These are phyloP conservation scores for Termitomyces sp. DNA, from an alignment of 768 basidiomycete genomes.

Conservation along the genomic window DNA sequence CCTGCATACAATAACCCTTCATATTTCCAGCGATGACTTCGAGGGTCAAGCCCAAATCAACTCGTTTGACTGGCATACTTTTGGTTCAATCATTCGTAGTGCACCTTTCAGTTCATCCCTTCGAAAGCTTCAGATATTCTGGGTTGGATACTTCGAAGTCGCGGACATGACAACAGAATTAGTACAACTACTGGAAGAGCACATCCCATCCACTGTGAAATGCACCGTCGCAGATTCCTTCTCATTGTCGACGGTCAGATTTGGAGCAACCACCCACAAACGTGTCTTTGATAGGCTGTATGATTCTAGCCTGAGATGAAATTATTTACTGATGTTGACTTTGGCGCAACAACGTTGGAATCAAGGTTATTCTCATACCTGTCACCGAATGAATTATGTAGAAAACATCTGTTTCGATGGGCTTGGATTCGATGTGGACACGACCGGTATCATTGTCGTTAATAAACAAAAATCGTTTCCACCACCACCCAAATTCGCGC, in stretches of 20 bases:
- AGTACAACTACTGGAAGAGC: not conserved
- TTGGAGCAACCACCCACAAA: slow-evolving; percentile 5
- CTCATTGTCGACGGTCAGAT: not conserved
- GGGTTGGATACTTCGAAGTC: slow-evolving; percentile 1
- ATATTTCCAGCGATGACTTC: not conserved
- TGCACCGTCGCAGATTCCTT: not conserved
- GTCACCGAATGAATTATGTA: too few species aligned
- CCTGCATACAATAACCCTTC: slow-evolving; percentile 7
- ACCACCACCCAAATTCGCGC: too few species aligned
- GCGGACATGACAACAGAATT: slow-evolving; percentile 1
- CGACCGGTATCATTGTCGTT: too few species aligned
- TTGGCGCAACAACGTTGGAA: too few species aligned
- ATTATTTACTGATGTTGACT: too few species aligned
- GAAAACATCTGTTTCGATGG: too few species aligned
- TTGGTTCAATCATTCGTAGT: slow-evolving; percentile 1
- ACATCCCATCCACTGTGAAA: not conserved
- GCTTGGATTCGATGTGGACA: too few species aligned
- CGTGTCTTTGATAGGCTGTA: slow-evolving; percentile 8
- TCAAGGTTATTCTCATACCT: too few species aligned
- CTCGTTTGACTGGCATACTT: slow-evolving; percentile 3
- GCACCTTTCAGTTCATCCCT: not conserved
- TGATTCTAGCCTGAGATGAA: not conserved
- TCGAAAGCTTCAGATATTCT: slow-evolving; percentile 2
- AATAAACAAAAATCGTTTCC: too few species aligned
- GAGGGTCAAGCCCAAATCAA: not conserved